Evolutionary conservation across 2,329 filamentous ascomycete species (phyloP), one percentile per base, ranked within the genome.

Genomic region (Hysterium pulicare): DNA sequence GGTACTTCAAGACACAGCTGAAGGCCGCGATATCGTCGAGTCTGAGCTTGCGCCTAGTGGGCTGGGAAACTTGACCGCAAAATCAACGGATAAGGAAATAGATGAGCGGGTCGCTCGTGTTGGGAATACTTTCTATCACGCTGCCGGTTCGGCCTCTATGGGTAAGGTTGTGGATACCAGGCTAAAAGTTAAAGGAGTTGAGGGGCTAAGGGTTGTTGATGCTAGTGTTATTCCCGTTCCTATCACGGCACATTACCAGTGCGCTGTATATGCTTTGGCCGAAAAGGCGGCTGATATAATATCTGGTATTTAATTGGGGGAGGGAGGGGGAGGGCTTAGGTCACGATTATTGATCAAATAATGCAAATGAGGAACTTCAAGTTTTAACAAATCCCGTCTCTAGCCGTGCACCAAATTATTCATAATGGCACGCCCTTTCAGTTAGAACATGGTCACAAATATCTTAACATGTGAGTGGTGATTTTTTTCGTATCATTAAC

Each of bases 221-320:
- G 37, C 37, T 5, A 31, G 37, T 21, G 23, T 31, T 11, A 15
- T 39, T 5, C 37, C 37, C 6, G 24, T 39, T 15, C 37, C 24
- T 6, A 20, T 39, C n/a, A 16, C 24, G 7, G 37, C 24, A 17
- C 11, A 39, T 24, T 31, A 19, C 16, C 37, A 39, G 19, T n/a
- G 8, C 7, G 9, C 16, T 30, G 16, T 31, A 15, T 39, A 31
- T 39, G 37, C 37, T 10, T 13, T 39, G 17, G 24, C 13, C 11
- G 15, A 39, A 26, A 10, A 15, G 32, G 19, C 19, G n/a, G 32
- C 32, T 11, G 32, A 34, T 34, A 10, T 34, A 20, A 34, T 34
- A n/a, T n/a, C n/a, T n/a, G n/a, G n/a, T n/a, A n/a, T n/a, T n/a
- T n/a, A n/a, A n/a, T n/a, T n/a, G n/a, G n/a, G n/a, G n/a, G n/a